Evolutionary conservation across 1,284 basidiomycete species (phyloP), one percentile per base, ranked within the genome.

Genomic region (Cryptococcus sp.): DNA sequence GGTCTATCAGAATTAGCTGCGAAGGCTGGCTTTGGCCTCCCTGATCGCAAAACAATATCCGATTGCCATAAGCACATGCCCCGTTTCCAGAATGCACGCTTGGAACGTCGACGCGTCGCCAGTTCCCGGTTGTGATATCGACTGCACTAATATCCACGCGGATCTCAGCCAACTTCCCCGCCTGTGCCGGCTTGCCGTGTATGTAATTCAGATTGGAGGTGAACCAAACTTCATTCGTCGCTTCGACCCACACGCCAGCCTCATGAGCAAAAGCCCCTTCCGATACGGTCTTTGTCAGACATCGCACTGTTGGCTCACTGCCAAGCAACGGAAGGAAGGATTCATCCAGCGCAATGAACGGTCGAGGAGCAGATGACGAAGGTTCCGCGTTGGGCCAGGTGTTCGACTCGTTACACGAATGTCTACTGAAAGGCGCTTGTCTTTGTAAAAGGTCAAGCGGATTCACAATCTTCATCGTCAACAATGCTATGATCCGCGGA

Each of bases 11-110:
- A 3, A 63, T 62, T 19, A 73, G 60, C 19, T 58, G 53, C 3
- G 69, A 70, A 1, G 69, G 57, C 3, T 41, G 17, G 11, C 39
- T 50, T 4, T 27, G 30, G 30, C 30, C 16, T 5, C 70, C 70
- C 49, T 75, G 71, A 27, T 68, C 70, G 60, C 70, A 73, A 22
- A 70, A 57, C 20, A 73, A 58, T 10, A 72, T 39, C 4, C 60
- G 42, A 15, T 57, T 54, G 4, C 59, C 52, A 25, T 51, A 70
- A 22, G 58, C 55, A 20, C 65, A 71, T 5, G 54, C 70, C 6
- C 70, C 70, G 43, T 72, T 74, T 13, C 60, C 69, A 4, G 57
- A 52, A 8, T 52, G 22, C 1, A 57, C 50, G 23, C 17, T 10
- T 1, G 42, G 16, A 3, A 50, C 13, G 3, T 56, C 23, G 8